Percentiles rank a stretch among this genome's conserved stretches.
These are phyloP conservation scores for Didymella pinodella DNA, from an alignment of 2,329 filamentous ascomycete genomes.

Conservation along the genomic window DNA sequence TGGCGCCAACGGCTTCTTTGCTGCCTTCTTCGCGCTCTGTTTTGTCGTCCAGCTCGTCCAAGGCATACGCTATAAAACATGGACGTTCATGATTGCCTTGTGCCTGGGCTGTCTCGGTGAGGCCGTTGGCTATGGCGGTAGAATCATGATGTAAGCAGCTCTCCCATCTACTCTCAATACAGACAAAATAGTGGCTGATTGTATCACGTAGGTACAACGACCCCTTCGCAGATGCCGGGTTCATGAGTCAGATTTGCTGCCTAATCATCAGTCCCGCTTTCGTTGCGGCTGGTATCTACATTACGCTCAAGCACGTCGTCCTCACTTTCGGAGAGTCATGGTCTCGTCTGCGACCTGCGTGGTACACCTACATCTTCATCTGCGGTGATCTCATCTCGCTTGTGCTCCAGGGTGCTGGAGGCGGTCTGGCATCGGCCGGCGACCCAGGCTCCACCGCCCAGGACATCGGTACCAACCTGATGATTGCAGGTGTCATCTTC, in stretches of 20 bases:
- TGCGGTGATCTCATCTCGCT: slow-evolving; percentile 66
- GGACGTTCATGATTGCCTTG: slow-evolving; percentile 63
- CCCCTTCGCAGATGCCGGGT: slow-evolving; percentile 58
- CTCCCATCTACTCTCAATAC: neutral
- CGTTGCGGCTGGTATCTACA: slow-evolving; percentile 63
- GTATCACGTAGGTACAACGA: slow-evolving; percentile 48
- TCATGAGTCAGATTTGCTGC: slow-evolving; percentile 64
- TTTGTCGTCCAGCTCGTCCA: slow-evolving; percentile 59
- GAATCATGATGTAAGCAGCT: slow-evolving; percentile 58
- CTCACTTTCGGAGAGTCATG: slow-evolving; percentile 59
- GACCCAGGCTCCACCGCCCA: slow-evolving; percentile 48
- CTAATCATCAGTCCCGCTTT: slow-evolving; percentile 66
- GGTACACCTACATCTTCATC: slow-evolving; percentile 68
- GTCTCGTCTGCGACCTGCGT: slow-evolving; percentile 41
- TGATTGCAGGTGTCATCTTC: slow-evolving; percentile 65
- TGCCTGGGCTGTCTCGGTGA: slow-evolving; percentile 60
- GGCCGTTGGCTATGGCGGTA: slow-evolving; percentile 63
- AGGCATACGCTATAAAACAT: slow-evolving; percentile 62
- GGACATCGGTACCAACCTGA: slow-evolving; percentile 62
- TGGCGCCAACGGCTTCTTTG: slow-evolving; percentile 61
- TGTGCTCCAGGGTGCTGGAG: slow-evolving; percentile 65
- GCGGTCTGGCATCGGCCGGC: slow-evolving; percentile 64
- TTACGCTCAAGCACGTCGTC: slow-evolving; percentile 65
- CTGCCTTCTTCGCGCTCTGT: slow-evolving; percentile 60
- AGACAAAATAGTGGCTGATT: slow-evolving; percentile 8